Percentiles rank a stretch among this genome's conserved stretches.
Evolutionary conservation across 1,139 yeast species (phyloP).

Genomic region (Kazachstania sp.): DNA sequence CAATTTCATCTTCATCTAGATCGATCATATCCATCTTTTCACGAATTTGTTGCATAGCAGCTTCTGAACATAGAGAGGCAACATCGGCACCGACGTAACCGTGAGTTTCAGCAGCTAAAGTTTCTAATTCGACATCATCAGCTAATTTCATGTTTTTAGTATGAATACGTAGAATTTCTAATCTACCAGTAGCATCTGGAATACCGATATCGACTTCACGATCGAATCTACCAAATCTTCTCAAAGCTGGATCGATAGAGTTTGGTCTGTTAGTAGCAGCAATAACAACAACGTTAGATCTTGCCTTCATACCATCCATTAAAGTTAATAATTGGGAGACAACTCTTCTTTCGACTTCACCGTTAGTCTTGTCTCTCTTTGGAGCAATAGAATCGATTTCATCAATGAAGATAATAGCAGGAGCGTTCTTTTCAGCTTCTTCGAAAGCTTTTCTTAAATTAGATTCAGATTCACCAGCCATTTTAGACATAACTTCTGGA

Average conservation of each 20-base stretch:
- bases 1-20: conserved; percentile 91
- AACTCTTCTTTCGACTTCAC: conserved; percentile 98
- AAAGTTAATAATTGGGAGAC: conserved; percentile 93
- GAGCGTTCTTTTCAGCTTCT: conserved; percentile 98
- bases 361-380: conserved; percentile 98
- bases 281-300: conserved; percentile 93
- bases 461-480: conserved; percentile 99
- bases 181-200: conserved; percentile 97
- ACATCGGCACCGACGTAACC: conserved; percentile 98
- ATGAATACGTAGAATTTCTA: conserved; percentile 86
- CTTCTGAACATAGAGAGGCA: conserved; percentile 95
- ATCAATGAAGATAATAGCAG: conserved; percentile 93
- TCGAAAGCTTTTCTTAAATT: conserved; percentile 96
- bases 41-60: conserved; percentile 97
- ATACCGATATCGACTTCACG: conserved; percentile 98
- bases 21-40: conserved; percentile 99
- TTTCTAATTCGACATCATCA: conserved; percentile 90
- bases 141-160: conserved; percentile 97
- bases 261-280: conserved; percentile 96
- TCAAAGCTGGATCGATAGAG: conserved; percentile 94
- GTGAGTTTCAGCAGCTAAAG: conserved; percentile 85
- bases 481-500: conserved; percentile 99
- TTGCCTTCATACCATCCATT: conserved; percentile 99
- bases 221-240: conserved; percentile 98
- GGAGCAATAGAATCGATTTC: conserved; percentile 99